Percentiles rank a stretch among this genome's conserved stretches.
phyloP scores from a whole-genome alignment of 352 stramenopile species.

The Peronosclerospora sorghi region DNA sequence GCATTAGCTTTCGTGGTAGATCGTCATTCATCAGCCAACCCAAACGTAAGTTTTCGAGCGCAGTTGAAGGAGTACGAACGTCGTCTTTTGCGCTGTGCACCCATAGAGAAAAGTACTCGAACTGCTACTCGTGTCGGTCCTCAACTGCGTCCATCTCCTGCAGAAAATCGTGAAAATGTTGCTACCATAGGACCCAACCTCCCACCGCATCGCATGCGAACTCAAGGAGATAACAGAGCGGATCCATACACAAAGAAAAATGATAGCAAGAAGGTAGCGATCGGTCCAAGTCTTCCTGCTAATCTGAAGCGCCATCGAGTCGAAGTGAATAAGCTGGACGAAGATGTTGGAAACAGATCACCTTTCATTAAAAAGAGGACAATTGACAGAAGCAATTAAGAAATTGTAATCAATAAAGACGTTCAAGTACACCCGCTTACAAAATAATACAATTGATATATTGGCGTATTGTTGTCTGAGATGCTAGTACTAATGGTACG shows the following conservation, averaged over 20 bases:
- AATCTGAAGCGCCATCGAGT: conserved; percentile 16
- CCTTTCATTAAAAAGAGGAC: conserved; percentile 17
- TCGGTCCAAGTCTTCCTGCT: conserved; percentile 21
- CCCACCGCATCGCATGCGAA: conserved; percentile 26
- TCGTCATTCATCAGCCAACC: conserved; percentile 51
- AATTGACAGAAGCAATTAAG: not conserved
- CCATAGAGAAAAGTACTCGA: conserved; percentile 17
- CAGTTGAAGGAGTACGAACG: conserved; percentile 51
- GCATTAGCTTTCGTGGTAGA: conserved; percentile 47
- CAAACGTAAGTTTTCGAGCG: conserved; percentile 56
- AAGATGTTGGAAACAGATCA: not conserved
- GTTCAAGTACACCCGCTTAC: not conserved
- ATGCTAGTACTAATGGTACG: conserved; percentile 11
- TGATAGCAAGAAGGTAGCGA: conserved; percentile 5
- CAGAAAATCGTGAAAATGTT: conserved; percentile 1
- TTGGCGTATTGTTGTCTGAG: conserved; percentile 17
- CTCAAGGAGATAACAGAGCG: not conserved
- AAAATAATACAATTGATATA: conserved; percentile 23
- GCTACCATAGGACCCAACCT: conserved; percentile 51
- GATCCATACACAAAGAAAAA: not conserved
- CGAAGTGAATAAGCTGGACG: not conserved
- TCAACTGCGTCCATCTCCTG: conserved; percentile 7
- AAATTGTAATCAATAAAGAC: not conserved
- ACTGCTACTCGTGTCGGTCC: conserved; percentile 17
- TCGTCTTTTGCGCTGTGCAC: conserved; percentile 23